Evolutionary conservation across 495 filamentous ascomycete species (phyloP), one percentile per base, ranked within the genome.

Genomic region (Aspergillus olivimuriae): DNA sequence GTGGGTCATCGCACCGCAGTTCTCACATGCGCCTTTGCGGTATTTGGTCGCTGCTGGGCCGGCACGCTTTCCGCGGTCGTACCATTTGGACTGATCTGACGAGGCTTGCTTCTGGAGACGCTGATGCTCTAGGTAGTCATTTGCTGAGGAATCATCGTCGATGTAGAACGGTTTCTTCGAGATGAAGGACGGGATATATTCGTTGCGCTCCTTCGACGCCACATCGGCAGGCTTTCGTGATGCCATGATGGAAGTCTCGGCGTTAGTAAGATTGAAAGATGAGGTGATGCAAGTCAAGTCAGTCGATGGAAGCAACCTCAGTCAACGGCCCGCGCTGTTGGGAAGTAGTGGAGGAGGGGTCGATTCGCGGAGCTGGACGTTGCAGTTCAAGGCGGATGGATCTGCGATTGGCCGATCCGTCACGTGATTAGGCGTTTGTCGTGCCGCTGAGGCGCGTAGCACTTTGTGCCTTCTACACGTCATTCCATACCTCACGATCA

Each of bases 161-260:
- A 92, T 77, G 70, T 97, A 98, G 69, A 98, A 98, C 15, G 92
- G 92, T 50, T 94, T 92, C 63, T 94, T 94, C 53, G 89, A 87
- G 74, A 98, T 98, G 76, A 94, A 98, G 39, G 87, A 77, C 8
- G 92, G 92, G 63, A 98, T 98, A 75, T 98, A 98, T 68, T 96
- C 90, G 78, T 98, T 98, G 63, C 84, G 83, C 64, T 88, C 84
- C 55, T 89, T 89, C 12, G 67, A 60, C 52, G 69, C 66, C 51
- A 70, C 67, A 45, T 73, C 69, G 43, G 66, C 62, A 19, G 72
- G 72, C 45, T 76, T 76, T 48, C 69, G 64, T 32, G 73, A 75
- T 70, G 71, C 71, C 64, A 66, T 73, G 53, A 38, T 46, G 47
- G 19, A 1, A 37, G 43, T n/a, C n/a, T n/a, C n/a, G n/a, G n/a